A percentile compares a stretch with the other conserved stretches of the same genome.
Evolutionary conservation across 345 rosid genomes (phyloP).

Genomic region (Hypericum perforatum): DNA sequence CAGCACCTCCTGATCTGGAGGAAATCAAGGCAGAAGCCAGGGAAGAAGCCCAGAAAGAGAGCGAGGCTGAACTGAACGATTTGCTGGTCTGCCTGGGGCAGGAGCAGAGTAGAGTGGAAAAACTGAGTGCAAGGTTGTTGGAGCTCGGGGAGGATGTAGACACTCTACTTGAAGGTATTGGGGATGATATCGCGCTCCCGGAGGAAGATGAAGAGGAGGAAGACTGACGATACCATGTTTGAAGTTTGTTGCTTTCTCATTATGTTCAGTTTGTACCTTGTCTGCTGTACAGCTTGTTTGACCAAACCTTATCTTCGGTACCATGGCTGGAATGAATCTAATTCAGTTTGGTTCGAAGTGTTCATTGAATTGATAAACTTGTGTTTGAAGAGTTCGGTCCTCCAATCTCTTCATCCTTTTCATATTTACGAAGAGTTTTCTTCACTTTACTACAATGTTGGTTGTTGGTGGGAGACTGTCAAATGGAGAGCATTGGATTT

Average conservation of each 20-base stretch:
- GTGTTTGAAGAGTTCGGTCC: too few species aligned
- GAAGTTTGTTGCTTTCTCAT: too few species aligned
- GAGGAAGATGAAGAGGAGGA: slow-evolving; percentile 56
- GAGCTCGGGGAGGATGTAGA: slow-evolving; percentile 92
- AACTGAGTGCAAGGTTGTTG: slow-evolving; percentile 49
- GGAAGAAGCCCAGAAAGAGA: slow-evolving; percentile 94
- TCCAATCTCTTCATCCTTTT: too few species aligned
- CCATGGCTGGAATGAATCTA: not conserved
- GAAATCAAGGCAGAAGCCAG: slow-evolving; percentile 68
- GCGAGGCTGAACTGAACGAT: slow-evolving; percentile 86
- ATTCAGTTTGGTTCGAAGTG: not conserved
- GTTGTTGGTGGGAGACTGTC: too few species aligned
- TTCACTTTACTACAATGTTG: too few species aligned
- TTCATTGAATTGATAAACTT: not conserved
- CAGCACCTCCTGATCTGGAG: slow-evolving; percentile 41
- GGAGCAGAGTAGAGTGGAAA: slow-evolving; percentile 94
- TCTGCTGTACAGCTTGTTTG: slow-evolving; percentile 15
- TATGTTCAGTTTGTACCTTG: slow-evolving; percentile 8
- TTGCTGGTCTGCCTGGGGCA: slow-evolving; percentile 95
- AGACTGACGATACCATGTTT: not conserved
- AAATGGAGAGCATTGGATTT: too few species aligned
- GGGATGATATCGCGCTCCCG: slow-evolving; percentile 69
- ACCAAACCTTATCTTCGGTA: not conserved
- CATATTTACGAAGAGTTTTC: too few species aligned
- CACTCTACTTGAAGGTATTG: slow-evolving; percentile 73